phyloP scores from a whole-genome alignment of 495 filamentous ascomycete species.

The Cercophora newfieldiana region DNA sequence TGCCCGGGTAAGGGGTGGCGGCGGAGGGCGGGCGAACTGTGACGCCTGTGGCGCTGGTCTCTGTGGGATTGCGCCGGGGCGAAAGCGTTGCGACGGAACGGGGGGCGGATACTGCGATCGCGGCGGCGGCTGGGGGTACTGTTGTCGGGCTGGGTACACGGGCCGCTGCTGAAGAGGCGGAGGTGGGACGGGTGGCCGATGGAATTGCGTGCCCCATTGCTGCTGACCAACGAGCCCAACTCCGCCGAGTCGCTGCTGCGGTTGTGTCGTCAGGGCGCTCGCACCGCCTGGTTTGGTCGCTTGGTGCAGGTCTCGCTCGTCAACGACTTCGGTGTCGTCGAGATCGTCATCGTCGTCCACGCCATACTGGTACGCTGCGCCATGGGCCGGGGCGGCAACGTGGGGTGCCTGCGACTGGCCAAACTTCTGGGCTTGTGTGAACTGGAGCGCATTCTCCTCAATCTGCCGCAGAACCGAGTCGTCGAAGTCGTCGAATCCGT shows the following conservation, averaged over 20 bases:
- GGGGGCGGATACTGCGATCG: slow-evolving; percentile 19
- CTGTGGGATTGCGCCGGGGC: slow-evolving; percentile 19
- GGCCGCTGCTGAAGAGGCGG: not conserved
- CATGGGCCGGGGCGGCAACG: slow-evolving; percentile 5
- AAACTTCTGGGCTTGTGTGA: slow-evolving; percentile 43
- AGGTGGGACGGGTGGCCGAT: not conserved
- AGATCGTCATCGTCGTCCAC: slow-evolving; percentile 34
- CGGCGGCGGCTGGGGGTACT: slow-evolving; percentile 3
- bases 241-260: slow-evolving; percentile 18
- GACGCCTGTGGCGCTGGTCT: slow-evolving; percentile 21
- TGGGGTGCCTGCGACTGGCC: slow-evolving; percentile 32
- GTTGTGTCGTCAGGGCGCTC: slow-evolving; percentile 1
- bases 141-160: not conserved
- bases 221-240: slow-evolving; percentile 22
- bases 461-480: slow-evolving; percentile 45
- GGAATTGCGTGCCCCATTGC: slow-evolving; percentile 27
- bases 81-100: slow-evolving; percentile 27
- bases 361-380: slow-evolving; percentile 7
- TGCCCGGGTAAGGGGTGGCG: slow-evolving; percentile 14
- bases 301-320: slow-evolving; percentile 26
- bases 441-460: slow-evolving; percentile 50
- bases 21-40: slow-evolving; percentile 28
- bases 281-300: slow-evolving; percentile 11
- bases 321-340: slow-evolving; percentile 34
- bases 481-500: slow-evolving; percentile 49